Conservation (phyloP, 768 basidiomycete genomes). For the Epithele typhae region DNA sequence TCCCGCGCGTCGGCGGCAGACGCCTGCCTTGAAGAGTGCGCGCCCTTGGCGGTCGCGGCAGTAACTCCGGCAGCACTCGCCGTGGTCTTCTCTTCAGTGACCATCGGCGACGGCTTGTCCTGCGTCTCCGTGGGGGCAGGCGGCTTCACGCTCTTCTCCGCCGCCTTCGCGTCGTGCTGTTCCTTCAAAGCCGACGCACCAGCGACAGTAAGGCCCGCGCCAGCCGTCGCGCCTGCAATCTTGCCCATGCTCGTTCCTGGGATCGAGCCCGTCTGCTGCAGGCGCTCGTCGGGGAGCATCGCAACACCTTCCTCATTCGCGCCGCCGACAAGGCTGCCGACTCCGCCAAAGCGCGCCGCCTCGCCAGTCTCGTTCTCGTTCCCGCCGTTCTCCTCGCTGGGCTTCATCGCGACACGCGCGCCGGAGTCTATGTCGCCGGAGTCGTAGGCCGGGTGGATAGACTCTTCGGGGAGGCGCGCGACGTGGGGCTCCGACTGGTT, state of each 20-base stretch:
- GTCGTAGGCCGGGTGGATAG: slow-evolving; percentile 8
- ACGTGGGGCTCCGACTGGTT: slow-evolving; percentile 16
- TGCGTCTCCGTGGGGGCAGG: neutral
- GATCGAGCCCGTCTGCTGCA: neutral
- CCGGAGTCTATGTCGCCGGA: slow-evolving; percentile 3
- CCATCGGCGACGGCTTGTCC: neutral
- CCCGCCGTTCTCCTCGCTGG: slow-evolving; percentile 28
- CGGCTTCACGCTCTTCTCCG: neutral
- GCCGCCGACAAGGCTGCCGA: slow-evolving; percentile 44
- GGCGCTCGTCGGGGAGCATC: slow-evolving; percentile 40
- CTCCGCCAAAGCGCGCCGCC: slow-evolving; percentile 31
- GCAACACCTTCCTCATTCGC: slow-evolving; percentile 43
- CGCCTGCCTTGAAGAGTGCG: no score
- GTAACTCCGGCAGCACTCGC: neutral
- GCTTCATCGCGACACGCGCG: slow-evolving; percentile 6
- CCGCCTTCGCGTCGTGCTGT: neutral
- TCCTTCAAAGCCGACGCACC: neutral
- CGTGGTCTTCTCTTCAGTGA: neutral
- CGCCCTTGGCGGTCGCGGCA: no score
- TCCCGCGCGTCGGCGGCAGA: no score
- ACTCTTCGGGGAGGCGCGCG: slow-evolving; percentile 21
- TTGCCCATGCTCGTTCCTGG: neutral
- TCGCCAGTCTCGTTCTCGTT: slow-evolving; percentile 23
- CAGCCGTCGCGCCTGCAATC: neutral
- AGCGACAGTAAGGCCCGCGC: neutral